phyloP scores from a whole-genome alignment of 1,139 yeast species.

The Suhomyces yuchorum region DNA sequence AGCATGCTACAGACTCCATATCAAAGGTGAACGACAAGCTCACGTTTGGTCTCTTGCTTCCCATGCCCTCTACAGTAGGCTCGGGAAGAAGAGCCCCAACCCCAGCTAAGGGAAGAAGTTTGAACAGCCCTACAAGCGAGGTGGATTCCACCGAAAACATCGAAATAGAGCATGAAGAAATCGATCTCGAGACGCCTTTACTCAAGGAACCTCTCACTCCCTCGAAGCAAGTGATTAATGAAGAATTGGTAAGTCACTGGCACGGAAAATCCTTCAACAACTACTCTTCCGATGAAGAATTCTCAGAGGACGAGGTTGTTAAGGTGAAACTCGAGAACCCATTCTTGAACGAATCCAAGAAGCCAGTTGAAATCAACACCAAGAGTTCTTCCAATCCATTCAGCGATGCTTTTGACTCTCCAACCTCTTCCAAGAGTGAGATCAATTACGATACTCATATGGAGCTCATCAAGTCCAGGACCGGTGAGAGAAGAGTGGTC shows the following conservation, averaged over 20 bases:
- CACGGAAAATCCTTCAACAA: slow-evolving; percentile 35
- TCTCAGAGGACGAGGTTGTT: slow-evolving; percentile 14
- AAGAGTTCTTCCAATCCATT: slow-evolving; percentile 11
- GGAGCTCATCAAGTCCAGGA: slow-evolving; percentile 40
- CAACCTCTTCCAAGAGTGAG: slow-evolving; percentile 6
- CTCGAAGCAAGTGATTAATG: slow-evolving; percentile 36
- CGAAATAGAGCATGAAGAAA: slow-evolving; percentile 21
- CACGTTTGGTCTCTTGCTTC: slow-evolving; percentile 37
- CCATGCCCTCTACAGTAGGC: slow-evolving; percentile 47
- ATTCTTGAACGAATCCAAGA: slow-evolving; percentile 12
- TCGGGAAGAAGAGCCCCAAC: slow-evolving; percentile 32
- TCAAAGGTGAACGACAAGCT: slow-evolving; percentile 13
- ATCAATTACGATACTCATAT: slow-evolving; percentile 42
- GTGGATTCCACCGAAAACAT: slow-evolving; percentile 8
- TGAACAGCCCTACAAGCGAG: slow-evolving; percentile 5
- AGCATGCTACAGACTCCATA: slow-evolving; percentile 13
- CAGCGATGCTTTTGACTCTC: slow-evolving; percentile 11
- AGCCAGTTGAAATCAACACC: not conserved
- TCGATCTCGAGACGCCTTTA: slow-evolving; percentile 9
- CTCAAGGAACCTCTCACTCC: slow-evolving; percentile 32
- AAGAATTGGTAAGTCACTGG: slow-evolving; percentile 39
- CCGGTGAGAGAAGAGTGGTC: slow-evolving; percentile 41
- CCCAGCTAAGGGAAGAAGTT: slow-evolving; percentile 3
- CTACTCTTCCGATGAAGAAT: slow-evolving; percentile 37
- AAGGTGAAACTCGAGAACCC: slow-evolving; percentile 17